Conservation (phyloP, 1,284 basidiomycete genomes). For the Ganoderma leucocontextum region DNA sequence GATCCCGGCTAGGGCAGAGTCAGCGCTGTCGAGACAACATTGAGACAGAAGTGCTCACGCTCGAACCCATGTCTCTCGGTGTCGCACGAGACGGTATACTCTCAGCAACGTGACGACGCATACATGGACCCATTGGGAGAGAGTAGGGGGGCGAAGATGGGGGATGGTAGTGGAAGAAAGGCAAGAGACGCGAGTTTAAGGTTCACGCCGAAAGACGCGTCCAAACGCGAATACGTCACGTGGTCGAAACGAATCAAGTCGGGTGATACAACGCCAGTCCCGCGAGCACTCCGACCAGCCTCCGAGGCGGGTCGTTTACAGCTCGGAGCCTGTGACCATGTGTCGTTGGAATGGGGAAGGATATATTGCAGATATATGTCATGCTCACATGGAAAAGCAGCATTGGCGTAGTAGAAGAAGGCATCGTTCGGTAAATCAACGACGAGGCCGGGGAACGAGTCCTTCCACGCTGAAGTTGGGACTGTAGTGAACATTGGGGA, state of each 20-base stretch:
- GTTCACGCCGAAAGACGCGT: neutral
- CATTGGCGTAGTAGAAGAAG: too few relatives aligned
- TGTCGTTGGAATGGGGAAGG: too few relatives aligned
- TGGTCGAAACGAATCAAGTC: neutral
- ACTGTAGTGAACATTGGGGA: neutral
- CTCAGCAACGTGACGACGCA: neutral
- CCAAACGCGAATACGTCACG: neutral
- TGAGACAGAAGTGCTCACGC: neutral
- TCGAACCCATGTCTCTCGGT: neutral
- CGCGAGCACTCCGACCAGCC: neutral
- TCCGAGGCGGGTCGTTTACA: too few relatives aligned
- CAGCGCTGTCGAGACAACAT: neutral
- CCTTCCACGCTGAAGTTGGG: neutral
- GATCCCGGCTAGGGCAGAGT: neutral
- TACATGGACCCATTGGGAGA: neutral
- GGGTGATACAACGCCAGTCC: neutral
- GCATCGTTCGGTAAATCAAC: neutral
- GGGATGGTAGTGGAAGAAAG: constrained; percentile 3
- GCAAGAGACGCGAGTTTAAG: neutral
- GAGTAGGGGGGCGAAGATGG: neutral
- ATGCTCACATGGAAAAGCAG: too few relatives aligned
- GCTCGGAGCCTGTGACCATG: too few relatives aligned
- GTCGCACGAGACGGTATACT: neutral
- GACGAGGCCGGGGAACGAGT: neutral
- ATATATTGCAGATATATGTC: too few relatives aligned